Conservation (phyloP, 2,329 filamentous ascomycete species). For the Cytospora leucostoma region DNA sequence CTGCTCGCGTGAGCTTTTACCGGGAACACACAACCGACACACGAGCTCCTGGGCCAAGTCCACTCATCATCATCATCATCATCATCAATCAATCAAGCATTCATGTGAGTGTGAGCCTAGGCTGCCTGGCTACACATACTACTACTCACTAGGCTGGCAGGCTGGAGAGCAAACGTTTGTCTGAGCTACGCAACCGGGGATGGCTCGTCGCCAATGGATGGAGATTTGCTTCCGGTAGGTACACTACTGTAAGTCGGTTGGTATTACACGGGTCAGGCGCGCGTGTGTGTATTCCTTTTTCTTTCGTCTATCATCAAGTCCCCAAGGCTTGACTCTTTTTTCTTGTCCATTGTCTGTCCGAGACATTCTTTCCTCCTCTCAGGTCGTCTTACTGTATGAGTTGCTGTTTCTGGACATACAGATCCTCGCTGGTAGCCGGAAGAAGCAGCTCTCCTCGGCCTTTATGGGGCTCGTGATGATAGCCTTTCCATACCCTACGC, state of each 20-base stretch:
- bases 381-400: not conserved
- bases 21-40: constrained; percentile 6
- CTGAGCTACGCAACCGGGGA: not conserved
- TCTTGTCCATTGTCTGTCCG: not conserved
- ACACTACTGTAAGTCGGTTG: not conserved
- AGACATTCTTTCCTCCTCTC: constrained; percentile 4
- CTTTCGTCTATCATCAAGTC: not conserved
- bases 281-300: not conserved
- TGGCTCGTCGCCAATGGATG: not conserved
- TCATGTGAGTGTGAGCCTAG: too few relatives aligned
- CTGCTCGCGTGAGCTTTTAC: constrained; percentile 26
- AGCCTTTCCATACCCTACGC: too few relatives aligned
- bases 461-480: too few relatives aligned
- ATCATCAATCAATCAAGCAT: too few relatives aligned
- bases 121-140: too few relatives aligned
- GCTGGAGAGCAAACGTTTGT: not conserved
- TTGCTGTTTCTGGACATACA: not conserved
- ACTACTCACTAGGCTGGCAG: not conserved
- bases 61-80: not conserved
- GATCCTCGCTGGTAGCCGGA: not conserved
- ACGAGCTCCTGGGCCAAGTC: not conserved
- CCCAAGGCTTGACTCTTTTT: not conserved
- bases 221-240: not conserved
- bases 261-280: not conserved
- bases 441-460: too few relatives aligned